Percentiles rank a stretch among this genome's conserved stretches.
These are phyloP conservation scores for Citeromyces hawaiiensis DNA, from an alignment of 1,139 yeast genomes.

Conservation along the genomic window DNA sequence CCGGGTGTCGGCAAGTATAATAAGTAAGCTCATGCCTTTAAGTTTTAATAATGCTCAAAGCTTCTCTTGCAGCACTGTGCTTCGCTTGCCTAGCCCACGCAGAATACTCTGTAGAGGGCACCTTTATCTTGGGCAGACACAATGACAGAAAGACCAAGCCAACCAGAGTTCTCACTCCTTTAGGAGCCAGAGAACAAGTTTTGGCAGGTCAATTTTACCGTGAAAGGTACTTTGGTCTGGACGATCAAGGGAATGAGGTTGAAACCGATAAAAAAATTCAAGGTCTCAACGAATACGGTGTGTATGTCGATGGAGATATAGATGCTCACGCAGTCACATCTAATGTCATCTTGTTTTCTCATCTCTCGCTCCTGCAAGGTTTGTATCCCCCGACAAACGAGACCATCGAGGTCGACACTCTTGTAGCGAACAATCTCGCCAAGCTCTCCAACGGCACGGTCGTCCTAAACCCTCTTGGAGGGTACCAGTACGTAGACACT, in stretches of 20 bases:
- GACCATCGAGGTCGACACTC: conserved; percentile 9
- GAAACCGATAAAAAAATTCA: conserved; percentile 13
- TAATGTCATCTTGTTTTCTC: conserved; percentile 23
- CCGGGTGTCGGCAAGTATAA: not conserved
- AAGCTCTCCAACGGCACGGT: conserved; percentile 23
- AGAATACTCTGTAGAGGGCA: conserved; percentile 20
- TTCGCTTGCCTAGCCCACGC: conserved; percentile 1
- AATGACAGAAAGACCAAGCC: conserved; percentile 31
- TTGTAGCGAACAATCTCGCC: conserved; percentile 10
- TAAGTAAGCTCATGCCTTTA: too few species aligned
- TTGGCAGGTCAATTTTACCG: conserved; percentile 23
- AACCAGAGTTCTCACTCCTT: conserved; percentile 22
- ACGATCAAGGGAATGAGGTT: conserved; percentile 10
- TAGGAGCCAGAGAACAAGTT: conserved; percentile 22
- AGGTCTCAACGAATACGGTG: conserved; percentile 18
- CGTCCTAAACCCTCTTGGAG: conserved; percentile 21
- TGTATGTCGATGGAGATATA: conserved; percentile 18
- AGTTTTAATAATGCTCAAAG: not conserved
- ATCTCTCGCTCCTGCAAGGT: conserved; percentile 27
- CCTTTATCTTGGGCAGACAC: conserved; percentile 29
- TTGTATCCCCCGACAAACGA: conserved; percentile 25
- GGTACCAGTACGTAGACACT: conserved; percentile 27
- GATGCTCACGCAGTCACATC: conserved; percentile 19
- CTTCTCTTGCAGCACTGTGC: not conserved
- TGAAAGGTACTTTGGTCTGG: conserved; percentile 24